These are phyloP conservation scores for Silene noctiflora DNA, from an alignment of 179 eudicot genomes.

Conservation along the genomic window DNA sequence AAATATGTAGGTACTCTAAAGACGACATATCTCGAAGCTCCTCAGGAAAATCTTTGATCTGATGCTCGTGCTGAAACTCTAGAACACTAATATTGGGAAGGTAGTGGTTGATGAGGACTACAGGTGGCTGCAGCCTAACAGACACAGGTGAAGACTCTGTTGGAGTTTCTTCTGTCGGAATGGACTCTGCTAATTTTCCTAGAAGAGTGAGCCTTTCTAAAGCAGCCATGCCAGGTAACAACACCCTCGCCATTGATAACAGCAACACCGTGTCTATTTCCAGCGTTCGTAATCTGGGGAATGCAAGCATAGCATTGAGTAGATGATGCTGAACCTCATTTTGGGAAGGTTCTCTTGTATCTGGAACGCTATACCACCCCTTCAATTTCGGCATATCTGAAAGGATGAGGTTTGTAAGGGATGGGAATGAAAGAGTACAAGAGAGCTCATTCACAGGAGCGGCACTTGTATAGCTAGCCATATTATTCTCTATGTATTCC, in stretches of 20 bases:
- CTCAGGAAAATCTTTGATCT: neutral
- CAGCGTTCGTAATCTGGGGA: slow-evolving; percentile 1
- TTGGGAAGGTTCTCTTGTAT: neutral
- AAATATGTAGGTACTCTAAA: neutral
- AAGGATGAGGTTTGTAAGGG: neutral
- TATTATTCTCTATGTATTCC: slow-evolving; percentile 1
- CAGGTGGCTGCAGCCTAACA: neutral
- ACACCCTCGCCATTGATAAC: neutral
- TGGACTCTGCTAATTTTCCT: neutral
- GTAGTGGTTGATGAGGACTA: neutral
- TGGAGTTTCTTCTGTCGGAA: neutral
- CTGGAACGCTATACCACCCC: slow-evolving; percentile 13
- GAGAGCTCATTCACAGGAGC: neutral
- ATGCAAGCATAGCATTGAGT: neutral
- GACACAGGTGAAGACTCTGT: neutral
- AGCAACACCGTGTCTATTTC: neutral
- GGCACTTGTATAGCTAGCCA: neutral
- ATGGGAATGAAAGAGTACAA: slow-evolving; percentile 1
- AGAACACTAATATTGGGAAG: neutral
- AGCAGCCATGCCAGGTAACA: neutral
- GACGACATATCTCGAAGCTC: neutral
- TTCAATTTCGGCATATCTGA: neutral
- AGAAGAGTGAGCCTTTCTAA: neutral
- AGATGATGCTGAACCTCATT: neutral
- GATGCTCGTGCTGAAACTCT: neutral